phyloP scores from a whole-genome alignment of 129 eudicot species.

The Scalesia atractyloides region DNA sequence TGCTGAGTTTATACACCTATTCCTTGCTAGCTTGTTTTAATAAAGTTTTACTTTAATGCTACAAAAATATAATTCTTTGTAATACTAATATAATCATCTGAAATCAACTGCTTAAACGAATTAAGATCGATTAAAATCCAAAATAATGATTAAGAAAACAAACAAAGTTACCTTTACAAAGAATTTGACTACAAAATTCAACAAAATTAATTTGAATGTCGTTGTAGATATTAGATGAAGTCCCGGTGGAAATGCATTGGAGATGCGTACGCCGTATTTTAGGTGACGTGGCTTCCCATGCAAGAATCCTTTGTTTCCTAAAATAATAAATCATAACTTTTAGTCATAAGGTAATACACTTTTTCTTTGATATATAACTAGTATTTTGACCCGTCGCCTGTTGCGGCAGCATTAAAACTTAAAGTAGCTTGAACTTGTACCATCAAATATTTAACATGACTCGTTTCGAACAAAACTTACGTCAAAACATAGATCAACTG shows the following conservation, averaged over 20 bases:
- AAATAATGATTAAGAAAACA: not conserved
- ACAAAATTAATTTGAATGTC: slow-evolving; percentile 7
- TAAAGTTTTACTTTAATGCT: too few species aligned
- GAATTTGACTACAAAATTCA: slow-evolving; percentile 23
- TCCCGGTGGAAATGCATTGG: slow-evolving; percentile 36
- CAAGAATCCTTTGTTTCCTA: slow-evolving; percentile 35
- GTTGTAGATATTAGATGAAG: not conserved
- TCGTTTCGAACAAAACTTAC: too few species aligned
- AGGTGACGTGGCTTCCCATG: slow-evolving; percentile 91
- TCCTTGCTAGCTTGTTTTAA: too few species aligned
- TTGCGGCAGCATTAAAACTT: too few species aligned
- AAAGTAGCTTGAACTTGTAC: too few species aligned
- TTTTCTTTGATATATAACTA: too few species aligned
- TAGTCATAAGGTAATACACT: not conserved
- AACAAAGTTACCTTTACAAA: not conserved
- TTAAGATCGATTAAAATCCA: not conserved
- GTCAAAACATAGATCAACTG: too few species aligned
- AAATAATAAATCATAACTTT: not conserved
- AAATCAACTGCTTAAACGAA: not conserved
- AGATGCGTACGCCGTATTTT: slow-evolving; percentile 60
- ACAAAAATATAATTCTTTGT: too few species aligned
- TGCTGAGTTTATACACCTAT: too few species aligned
- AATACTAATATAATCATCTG: not conserved
- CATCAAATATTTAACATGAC: too few species aligned
- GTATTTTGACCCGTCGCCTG: too few species aligned